phyloP scores from a whole-genome alignment of 2,329 filamentous ascomycete species.

The Nemania sp. region DNA sequence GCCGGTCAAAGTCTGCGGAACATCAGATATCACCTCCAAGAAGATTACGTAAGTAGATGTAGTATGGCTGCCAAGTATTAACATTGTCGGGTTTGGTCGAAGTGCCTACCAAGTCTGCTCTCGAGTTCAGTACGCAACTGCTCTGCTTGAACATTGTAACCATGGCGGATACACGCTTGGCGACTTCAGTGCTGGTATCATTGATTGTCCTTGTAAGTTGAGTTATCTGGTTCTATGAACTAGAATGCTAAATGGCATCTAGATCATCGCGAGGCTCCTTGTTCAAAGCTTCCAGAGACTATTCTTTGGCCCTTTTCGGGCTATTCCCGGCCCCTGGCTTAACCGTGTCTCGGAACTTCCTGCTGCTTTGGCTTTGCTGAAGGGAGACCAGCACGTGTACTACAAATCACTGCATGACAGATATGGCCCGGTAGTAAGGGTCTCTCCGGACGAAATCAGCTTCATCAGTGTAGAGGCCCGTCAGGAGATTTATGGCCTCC shows the following conservation, averaged over 20 bases:
- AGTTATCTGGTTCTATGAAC: not conserved
- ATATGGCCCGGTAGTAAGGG: slow-evolving; percentile 36
- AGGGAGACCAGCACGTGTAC: slow-evolving; percentile 33
- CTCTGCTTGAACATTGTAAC: not conserved
- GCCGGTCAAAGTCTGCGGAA: not conserved
- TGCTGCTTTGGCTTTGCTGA: slow-evolving; percentile 27
- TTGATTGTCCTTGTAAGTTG: not conserved
- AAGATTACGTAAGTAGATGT: not conserved
- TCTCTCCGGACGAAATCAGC: slow-evolving; percentile 36
- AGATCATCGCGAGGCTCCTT: slow-evolving; percentile 1
- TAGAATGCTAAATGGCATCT: not conserved
- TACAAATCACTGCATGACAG: slow-evolving; percentile 34
- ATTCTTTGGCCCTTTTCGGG: slow-evolving; percentile 31
- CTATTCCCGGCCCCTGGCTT: slow-evolving; percentile 32
- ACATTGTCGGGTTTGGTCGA: not conserved
- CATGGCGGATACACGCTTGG: not conserved
- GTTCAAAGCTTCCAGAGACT: slow-evolving; percentile 17
- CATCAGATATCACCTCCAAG: not conserved
- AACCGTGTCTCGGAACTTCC: slow-evolving; percentile 34
- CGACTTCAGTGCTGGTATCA: not conserved
- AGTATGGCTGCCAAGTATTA: not conserved
- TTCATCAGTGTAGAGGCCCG: slow-evolving; percentile 35
- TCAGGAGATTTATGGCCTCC: slow-evolving; percentile 37
- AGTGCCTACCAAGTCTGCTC: not conserved
- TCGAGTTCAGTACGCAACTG: not conserved